Conservation (phyloP, 106 monocot genomes). For the Gastrodia elata region DNA sequence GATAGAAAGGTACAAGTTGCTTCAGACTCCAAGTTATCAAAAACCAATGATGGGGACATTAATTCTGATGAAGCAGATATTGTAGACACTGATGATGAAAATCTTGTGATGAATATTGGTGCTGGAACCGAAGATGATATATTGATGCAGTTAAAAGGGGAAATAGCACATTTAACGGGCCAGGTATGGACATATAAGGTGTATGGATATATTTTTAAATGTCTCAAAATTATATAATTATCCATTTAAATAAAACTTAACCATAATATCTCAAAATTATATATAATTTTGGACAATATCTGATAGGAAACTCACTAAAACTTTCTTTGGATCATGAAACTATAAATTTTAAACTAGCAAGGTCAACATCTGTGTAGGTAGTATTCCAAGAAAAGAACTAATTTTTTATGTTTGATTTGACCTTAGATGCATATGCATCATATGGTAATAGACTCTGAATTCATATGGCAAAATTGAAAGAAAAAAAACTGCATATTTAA, state of each 20-base stretch:
- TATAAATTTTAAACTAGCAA: background rate
- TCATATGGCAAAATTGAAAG: too few species aligned
- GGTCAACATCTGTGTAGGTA: background rate
- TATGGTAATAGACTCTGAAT: background rate
- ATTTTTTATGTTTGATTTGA: background rate
- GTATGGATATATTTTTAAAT: background rate
- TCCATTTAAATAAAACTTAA: background rate
- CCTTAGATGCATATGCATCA: background rate
- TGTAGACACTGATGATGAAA: constrained; percentile 45
- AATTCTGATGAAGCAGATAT: constrained; percentile 18
- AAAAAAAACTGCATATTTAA: too few species aligned
- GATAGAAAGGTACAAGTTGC: constrained; percentile 2
- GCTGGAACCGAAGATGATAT: constrained; percentile 13
- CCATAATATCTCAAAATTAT: background rate
- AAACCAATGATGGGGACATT: background rate
- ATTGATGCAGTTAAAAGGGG: constrained; percentile 24
- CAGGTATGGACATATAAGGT: constrained; percentile 32
- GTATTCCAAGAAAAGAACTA: background rate
- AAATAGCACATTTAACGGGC: background rate
- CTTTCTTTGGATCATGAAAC: background rate
- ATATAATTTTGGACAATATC: background rate
- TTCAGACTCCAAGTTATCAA: background rate
- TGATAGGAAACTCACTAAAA: background rate
- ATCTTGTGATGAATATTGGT: constrained; percentile 74
- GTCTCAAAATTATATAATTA: background rate